phyloP scores from a whole-genome alignment of 805 yeast genomes.

The Ogataea philodendri region DNA sequence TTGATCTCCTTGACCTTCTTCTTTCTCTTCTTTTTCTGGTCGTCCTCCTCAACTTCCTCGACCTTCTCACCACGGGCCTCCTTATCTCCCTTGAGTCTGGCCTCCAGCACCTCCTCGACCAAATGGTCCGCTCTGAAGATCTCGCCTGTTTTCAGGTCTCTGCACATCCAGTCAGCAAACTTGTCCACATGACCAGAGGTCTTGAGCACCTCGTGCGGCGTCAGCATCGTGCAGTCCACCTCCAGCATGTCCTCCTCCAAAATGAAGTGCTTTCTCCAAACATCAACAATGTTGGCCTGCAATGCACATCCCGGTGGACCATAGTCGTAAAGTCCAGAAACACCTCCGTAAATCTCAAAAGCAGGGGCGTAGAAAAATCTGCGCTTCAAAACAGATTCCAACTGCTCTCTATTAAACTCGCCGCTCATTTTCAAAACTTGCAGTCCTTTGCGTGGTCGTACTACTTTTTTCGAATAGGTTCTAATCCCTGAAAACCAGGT shows the following conservation, averaged over 20 bases:
- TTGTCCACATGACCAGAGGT: slow-evolving; percentile 99
- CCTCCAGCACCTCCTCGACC: slow-evolving; percentile 95
- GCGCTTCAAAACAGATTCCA: slow-evolving; percentile 89
- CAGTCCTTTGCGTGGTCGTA: slow-evolving; percentile 17
- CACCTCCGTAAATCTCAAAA: slow-evolving; percentile 97
- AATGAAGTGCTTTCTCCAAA: slow-evolving; percentile 97
- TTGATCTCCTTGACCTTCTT: slow-evolving; percentile 95
- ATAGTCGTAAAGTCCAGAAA: slow-evolving; percentile 94
- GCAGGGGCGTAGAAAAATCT: slow-evolving; percentile 98
- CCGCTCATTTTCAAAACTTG: slow-evolving; percentile 22
- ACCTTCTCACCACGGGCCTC: slow-evolving; percentile 87
- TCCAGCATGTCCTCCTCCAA: slow-evolving; percentile 98
- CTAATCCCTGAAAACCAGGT: slow-evolving; percentile 16
- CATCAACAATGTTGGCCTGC: slow-evolving; percentile 92
- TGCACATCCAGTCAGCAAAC: slow-evolving; percentile 99
- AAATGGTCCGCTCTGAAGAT: slow-evolving; percentile 98
- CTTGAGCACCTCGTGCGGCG: slow-evolving; percentile 96
- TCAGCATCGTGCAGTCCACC: slow-evolving; percentile 96
- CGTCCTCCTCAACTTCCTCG: slow-evolving; percentile 65
- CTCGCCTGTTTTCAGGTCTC: slow-evolving; percentile 93
- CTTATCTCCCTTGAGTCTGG: slow-evolving; percentile 94
- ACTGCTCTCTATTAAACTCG: slow-evolving; percentile 73
- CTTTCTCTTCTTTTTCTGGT: slow-evolving; percentile 85
- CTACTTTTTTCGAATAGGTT: slow-evolving; percentile 16
- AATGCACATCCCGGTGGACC: slow-evolving; percentile 99